Evolutionary conservation across 345 rosid genomes (phyloP), one percentile per base, ranked within the genome.

Genomic region (Camelina laxa): DNA sequence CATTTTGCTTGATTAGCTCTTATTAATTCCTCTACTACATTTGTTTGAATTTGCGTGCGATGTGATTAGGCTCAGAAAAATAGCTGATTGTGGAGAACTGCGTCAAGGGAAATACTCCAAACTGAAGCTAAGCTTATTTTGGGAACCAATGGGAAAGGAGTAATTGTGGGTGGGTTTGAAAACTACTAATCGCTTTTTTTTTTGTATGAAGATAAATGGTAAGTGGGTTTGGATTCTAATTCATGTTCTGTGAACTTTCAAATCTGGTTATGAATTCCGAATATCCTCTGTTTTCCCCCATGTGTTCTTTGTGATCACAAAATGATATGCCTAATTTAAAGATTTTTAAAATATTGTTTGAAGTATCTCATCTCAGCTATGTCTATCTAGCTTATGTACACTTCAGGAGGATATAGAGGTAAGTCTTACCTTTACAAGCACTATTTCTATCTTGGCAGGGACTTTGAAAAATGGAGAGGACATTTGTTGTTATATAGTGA

Each of bases 391-490:
- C 39, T 36, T 36, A 36, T 4, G 4, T 22, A n/a, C 54, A 64
- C 15, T 8, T 3, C 24, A 49, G 54, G 54, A 3, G 54, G 53
- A 17, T 48, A 48, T 2, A 17, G 21, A 27, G 30, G 54, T 14
- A 50, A 20, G 31, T 50, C 19, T 9, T 38, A 17, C 42, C 1
- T 50, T 21, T 21, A 67, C 71, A 9, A 10, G 45, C n/a, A 33
- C 10, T 48, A 3, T 65, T 49, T 65, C 27, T 30, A 44, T 65
- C 21, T 33, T 48, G 51, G 30, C 27, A 14, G 42, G 57, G 15
- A 45, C 36, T 63, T 63, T 16, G 13, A 62, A 42, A 42, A 16
- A 30, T 65, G 41, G 39, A 8, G 19, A 45, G 42, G 44, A 65
- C 3, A 47, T 12, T 41, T 4, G n/a, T 16, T 16, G 54, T 9